Percentiles rank a stretch among this genome's conserved stretches.
phyloP scores from a whole-genome alignment of 1,284 basidiomycete species.

The Peniophora sp. region DNA sequence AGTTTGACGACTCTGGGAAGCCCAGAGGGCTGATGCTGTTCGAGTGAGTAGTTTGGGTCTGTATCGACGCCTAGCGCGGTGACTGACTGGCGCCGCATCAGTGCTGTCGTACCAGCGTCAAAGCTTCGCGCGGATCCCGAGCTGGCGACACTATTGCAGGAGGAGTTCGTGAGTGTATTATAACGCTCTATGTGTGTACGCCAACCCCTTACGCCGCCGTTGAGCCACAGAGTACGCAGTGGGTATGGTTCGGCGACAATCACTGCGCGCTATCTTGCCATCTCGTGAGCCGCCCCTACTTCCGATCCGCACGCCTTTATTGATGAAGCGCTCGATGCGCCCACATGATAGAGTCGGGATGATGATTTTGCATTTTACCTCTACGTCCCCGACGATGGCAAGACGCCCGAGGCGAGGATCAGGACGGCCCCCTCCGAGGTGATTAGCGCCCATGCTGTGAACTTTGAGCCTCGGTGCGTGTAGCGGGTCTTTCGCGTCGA shows the following conservation, averaged over 20 bases:
- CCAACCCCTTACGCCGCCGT: neutral
- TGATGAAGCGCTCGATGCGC: neutral
- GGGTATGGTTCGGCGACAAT: constrained; percentile 12
- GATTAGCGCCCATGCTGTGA: constrained; percentile 6
- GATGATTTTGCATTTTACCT: constrained; percentile 22
- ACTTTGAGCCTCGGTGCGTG: constrained; percentile 30
- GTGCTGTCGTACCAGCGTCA: constrained; percentile 35
- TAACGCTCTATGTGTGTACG: constrained; percentile 1
- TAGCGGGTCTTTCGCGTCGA: neutral
- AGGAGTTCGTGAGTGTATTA: constrained; percentile 20
- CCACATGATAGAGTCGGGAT: constrained; percentile 15
- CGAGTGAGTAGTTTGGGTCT: constrained; percentile 27
- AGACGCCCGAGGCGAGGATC: constrained; percentile 12
- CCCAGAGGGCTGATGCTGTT: constrained; percentile 28
- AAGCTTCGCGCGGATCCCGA: constrained; percentile 28
- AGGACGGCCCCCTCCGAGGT: constrained; percentile 9
- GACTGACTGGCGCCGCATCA: constrained; percentile 12
- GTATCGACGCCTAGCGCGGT: neutral
- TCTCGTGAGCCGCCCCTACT: constrained; percentile 18
- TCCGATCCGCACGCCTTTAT: neutral
- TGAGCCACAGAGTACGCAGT: constrained; percentile 7
- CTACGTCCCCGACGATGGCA: constrained; percentile 12
- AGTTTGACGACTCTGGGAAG: constrained; percentile 13
- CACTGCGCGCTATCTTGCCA: constrained; percentile 20
- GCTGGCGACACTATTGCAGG: constrained; percentile 23